phyloP scores from a whole-genome alignment of 2,329 filamentous ascomycete genomes.

The Huntiella moniliformis region DNA sequence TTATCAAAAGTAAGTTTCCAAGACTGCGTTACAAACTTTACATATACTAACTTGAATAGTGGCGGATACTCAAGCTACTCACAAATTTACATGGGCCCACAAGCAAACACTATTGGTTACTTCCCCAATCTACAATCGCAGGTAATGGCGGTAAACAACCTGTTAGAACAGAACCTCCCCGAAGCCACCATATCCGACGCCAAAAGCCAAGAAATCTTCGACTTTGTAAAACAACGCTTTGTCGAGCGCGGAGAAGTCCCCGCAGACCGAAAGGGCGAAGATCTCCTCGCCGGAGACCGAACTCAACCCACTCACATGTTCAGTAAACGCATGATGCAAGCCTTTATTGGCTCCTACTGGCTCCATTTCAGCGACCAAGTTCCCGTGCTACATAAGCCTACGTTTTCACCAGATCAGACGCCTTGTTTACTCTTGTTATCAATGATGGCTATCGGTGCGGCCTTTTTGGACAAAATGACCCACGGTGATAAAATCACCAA shows the following conservation, averaged over 20 bases:
- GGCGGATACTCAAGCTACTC: conserved; percentile 10
- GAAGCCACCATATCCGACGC: conserved; percentile 71
- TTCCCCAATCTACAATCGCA: conserved; percentile 49
- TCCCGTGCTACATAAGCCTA: conserved; percentile 85
- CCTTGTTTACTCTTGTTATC: conserved; percentile 69
- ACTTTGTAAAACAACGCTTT: conserved; percentile 65
- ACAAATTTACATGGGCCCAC: conserved; percentile 11
- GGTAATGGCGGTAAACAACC: conserved; percentile 75
- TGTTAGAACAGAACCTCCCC: conserved; percentile 61
- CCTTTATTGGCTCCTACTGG: conserved; percentile 88
- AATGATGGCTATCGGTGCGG: conserved; percentile 83
- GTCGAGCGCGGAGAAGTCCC: conserved; percentile 54
- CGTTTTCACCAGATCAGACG: conserved; percentile 73
- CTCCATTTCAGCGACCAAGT: conserved; percentile 84
- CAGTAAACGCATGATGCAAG: conserved; percentile 87
- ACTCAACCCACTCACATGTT: conserved; percentile 46
- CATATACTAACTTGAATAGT: conserved; percentile 1
- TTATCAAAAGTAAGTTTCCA: conserved; percentile 13
- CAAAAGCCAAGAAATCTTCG: conserved; percentile 66
- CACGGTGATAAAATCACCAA: conserved; percentile 57
- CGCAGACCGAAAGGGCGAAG: conserved; percentile 6
- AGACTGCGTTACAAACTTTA: too few relatives aligned
- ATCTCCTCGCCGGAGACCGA: conserved; percentile 51
- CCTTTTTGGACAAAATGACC: conserved; percentile 64
- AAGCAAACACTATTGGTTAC: conserved; percentile 27